phyloP scores from a whole-genome alignment of 2,329 filamentous ascomycete species.

The Bipolaris sorokiniana region DNA sequence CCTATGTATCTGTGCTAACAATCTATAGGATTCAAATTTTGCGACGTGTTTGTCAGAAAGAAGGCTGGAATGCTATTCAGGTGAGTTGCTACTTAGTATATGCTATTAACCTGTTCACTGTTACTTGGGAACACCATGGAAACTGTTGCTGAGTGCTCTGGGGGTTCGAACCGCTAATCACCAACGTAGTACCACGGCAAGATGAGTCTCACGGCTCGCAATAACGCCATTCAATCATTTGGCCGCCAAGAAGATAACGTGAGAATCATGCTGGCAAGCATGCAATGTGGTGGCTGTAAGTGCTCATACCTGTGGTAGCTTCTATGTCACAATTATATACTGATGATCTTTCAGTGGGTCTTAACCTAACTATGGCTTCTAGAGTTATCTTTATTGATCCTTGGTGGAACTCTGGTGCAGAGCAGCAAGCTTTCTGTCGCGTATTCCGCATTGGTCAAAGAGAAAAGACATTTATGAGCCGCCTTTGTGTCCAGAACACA shows the following conservation, averaged over 20 bases:
- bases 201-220: conserved; percentile 53
- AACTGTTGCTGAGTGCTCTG: neutral
- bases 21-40: conserved; percentile 55
- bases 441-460: conserved; percentile 70
- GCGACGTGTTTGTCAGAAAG: conserved; percentile 55
- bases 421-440: conserved; percentile 69
- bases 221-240: conserved; percentile 57
- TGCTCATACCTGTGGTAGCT: neutral
- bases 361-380: conserved; percentile 65
- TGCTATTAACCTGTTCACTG: too few species aligned
- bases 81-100: too few species aligned
- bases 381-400: conserved; percentile 57
- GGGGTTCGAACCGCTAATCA: conserved; percentile 14
- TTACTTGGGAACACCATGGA: neutral
- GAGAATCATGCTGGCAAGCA: conserved; percentile 61
- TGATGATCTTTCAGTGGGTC: conserved; percentile 45
- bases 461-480: conserved; percentile 64
- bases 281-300: conserved; percentile 61
- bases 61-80: conserved; percentile 57
- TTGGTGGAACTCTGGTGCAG: conserved; percentile 65
- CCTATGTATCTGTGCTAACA: conserved; percentile 10
- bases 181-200: conserved; percentile 55
- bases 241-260: conserved; percentile 44
- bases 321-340: neutral
- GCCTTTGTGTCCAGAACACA: conserved; percentile 61